These are phyloP conservation scores for Akebia trifoliata DNA, from an alignment of 164 flowering plant genomes.

Conservation along the genomic window DNA sequence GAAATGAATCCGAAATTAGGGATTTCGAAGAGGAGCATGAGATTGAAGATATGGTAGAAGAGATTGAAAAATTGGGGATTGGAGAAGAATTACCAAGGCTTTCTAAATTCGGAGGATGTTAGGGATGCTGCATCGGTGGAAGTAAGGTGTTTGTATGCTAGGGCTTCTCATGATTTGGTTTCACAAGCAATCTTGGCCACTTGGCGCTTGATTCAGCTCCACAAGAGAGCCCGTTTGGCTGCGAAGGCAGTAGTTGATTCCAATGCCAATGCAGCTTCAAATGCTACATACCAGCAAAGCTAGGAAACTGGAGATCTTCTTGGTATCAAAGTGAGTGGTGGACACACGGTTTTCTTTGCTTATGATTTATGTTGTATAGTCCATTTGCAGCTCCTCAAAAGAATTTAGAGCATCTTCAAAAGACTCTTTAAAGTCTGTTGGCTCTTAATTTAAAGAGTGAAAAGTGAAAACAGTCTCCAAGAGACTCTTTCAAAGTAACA, in stretches of 20 bases:
- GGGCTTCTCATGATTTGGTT: slow-evolving; percentile 80
- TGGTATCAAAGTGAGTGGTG: slow-evolving; percentile 71
- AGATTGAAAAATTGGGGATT: slow-evolving; percentile 32
- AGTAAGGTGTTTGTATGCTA: slow-evolving; percentile 74
- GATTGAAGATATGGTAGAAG: slow-evolving; percentile 30
- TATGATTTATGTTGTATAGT: slow-evolving; percentile 15
- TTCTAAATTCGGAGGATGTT: slow-evolving; percentile 59
- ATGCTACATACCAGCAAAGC: slow-evolving; percentile 74
- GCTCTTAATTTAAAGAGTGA: no score
- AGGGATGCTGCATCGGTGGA: slow-evolving; percentile 72
- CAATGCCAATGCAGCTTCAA: slow-evolving; percentile 45
- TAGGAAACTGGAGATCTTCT: slow-evolving; percentile 79
- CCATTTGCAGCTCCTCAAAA: slow-evolving; percentile 9
- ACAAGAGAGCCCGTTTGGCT: slow-evolving; percentile 50
- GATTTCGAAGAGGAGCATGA: slow-evolving; percentile 19
- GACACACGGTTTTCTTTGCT: background rate
- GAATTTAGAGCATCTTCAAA: no score
- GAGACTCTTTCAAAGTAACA: no score
- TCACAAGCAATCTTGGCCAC: slow-evolving; percentile 90
- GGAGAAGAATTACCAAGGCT: slow-evolving; percentile 17
- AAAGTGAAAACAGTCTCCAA: no score
- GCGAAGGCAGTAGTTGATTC: slow-evolving; percentile 39
- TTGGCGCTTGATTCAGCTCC: slow-evolving; percentile 76
- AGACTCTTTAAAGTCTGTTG: no score
- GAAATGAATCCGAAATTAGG: slow-evolving; percentile 10